phyloP scores from a whole-genome alignment of 148 eudicot genomes.

The Vaccinium myrtillus region DNA sequence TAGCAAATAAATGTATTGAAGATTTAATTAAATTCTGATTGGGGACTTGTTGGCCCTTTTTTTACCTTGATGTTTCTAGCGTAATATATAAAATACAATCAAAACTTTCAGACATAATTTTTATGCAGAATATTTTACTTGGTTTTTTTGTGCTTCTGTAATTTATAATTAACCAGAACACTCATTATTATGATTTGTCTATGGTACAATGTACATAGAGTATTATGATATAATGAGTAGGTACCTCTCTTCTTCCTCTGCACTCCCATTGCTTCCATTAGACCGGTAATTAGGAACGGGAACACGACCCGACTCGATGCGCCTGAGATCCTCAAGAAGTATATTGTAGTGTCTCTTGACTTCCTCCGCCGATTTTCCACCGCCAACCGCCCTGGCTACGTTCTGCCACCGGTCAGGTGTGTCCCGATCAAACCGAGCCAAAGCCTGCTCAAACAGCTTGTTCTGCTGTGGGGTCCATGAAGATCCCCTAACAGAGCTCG shows the following conservation, averaged over 20 bases:
- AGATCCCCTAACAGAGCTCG: constrained; percentile 31
- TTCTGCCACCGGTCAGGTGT: constrained; percentile 63
- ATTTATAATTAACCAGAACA: no score
- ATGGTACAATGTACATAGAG: no score
- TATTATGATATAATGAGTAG: background rate
- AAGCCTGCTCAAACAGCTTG: constrained; percentile 57
- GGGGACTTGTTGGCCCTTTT: no score
- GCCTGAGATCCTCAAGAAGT: constrained; percentile 45
- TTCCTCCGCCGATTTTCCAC: constrained; percentile 53
- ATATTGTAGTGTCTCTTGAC: constrained; percentile 48
- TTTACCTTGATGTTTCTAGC: no score
- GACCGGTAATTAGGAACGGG: constrained; percentile 53
- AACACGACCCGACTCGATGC: constrained; percentile 48
- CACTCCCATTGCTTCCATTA: constrained; percentile 12
- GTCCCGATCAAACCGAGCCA: constrained; percentile 55
- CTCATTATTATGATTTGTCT: no score
- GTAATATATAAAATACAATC: no score
- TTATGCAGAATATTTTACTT: no score
- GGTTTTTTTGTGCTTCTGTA: no score
- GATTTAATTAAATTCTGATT: no score
- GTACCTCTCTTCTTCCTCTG: constrained; percentile 37
- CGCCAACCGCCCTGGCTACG: constrained; percentile 51
- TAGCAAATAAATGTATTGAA: no score
- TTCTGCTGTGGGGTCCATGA: constrained; percentile 55
- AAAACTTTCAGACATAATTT: no score